Conservation (phyloP, 2,329 filamentous ascomycete genomes). For the Trichoderma polysporum region DNA sequence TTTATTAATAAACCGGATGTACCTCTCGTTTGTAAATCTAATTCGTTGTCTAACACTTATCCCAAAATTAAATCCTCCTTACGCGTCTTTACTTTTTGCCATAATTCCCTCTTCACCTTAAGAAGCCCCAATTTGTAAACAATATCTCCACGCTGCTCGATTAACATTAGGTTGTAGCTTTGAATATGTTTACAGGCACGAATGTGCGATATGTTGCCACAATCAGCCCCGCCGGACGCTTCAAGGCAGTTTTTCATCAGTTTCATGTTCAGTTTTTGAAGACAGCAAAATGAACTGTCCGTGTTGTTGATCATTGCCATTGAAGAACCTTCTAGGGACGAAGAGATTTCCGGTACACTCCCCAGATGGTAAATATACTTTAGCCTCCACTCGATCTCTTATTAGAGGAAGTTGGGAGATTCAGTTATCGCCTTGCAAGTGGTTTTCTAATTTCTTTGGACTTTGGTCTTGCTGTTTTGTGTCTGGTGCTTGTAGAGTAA, state of each 20-base stretch:
- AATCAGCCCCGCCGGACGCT: neutral
- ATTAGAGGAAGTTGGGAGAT: neutral
- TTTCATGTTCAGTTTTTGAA: neutral
- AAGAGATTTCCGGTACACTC: neutral
- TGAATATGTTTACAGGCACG: neutral
- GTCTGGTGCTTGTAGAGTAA: neutral
- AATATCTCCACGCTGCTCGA: neutral
- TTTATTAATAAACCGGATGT: neutral
- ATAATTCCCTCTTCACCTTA: neutral
- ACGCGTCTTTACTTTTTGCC: neutral
- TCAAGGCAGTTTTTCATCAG: neutral
- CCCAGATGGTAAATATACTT: neutral
- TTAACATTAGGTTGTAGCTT: neutral
- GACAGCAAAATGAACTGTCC: neutral
- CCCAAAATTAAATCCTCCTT: neutral
- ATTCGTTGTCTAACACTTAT: neutral
- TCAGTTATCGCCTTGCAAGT: neutral
- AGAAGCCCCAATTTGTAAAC: neutral
- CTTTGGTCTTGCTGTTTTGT: neutral
- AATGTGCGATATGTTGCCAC: neutral
- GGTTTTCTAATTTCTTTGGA: neutral
- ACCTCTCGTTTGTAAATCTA: neutral
- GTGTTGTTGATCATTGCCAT: neutral
- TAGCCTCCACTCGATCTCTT: neutral
- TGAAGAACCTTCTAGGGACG: neutral